Base-by-base conservation (phyloP, 2,329 filamentous ascomycete species). In the Emmonsia crescens region DNA sequence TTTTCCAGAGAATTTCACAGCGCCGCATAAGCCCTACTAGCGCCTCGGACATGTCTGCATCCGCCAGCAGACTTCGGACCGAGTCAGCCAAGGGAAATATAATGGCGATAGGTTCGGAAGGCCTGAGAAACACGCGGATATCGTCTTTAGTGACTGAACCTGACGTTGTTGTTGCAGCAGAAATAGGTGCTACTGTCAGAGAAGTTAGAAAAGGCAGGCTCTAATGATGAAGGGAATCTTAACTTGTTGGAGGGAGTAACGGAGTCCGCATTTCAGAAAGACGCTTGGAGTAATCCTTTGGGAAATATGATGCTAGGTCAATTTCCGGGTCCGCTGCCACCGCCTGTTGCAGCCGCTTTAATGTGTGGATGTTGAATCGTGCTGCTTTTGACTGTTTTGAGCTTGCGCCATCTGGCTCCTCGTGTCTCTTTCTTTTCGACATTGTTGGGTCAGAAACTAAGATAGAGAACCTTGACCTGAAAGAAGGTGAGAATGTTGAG, bases 1-100 rank as follows among this genome's bases (percentile, higher is more conserved):
- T 64, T 61, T 61, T 68, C 64, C 66, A 70, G 59, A 70, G 9
- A 21, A 66, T 57, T 52, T 69, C 64, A 48, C 66, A 67, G 3
- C 52, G 57, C 36, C 62, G 52, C 27, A 70, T 63, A 29, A 67
- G 38, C 24, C 58, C 40, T 57, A 65, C 51, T 29, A 68, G 24
- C 49, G 60, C 58, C 57, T 64, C 33, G 9, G 64, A 61, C 56
- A 66, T 60, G 16, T 56, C 42, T n/a, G 60, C 36, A 44, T 63
- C 59, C 57, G 57, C 59, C 54, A 68, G 29, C 40, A 66, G 55
- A 19, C 60, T 62, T 54, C 58, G 60, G 14, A 67, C 65, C n/a
- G 46, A 19, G 31, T 62, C 44, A 36, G 65, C 64, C 48, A 67
- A 57, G 36, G 65, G 64, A 54, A 63, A 66, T 54, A 67, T 54